Conservation (phyloP, 371 early-diverging fungal species). For the Phascolomyces articulosus region DNA sequence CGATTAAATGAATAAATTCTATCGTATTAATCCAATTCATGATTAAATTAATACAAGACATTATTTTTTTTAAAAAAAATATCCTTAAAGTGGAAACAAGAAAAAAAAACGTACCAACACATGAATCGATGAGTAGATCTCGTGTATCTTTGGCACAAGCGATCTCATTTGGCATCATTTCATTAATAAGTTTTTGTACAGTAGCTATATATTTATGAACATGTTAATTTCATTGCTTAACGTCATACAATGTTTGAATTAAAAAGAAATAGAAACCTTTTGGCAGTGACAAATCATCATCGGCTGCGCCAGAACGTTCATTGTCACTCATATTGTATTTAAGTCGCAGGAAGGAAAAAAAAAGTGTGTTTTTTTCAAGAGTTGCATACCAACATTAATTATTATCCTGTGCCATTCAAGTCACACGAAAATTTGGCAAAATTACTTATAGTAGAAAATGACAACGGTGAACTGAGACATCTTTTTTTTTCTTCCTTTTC, state of each 20-base stretch:
- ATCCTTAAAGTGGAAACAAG: too few species aligned
- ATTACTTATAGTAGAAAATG: too few species aligned
- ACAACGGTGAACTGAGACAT: too few species aligned
- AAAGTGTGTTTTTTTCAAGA: neutral
- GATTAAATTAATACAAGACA: too few species aligned
- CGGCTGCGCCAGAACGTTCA: slow-evolving; percentile 65
- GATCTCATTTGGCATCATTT: slow-evolving; percentile 90
- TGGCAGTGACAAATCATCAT: slow-evolving; percentile 88
- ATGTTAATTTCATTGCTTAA: too few species aligned
- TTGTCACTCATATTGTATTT: slow-evolving; percentile 72
- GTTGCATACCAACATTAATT: too few species aligned
- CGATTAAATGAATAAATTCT: slow-evolving; percentile 95
- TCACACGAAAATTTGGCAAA: too few species aligned
- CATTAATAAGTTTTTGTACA: slow-evolving; percentile 95
- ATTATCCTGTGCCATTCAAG: too few species aligned
- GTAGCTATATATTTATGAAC: slow-evolving; percentile 71
- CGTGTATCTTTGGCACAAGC: slow-evolving; percentile 94
- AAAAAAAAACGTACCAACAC: slow-evolving; percentile 73
- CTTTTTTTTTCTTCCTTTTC: too few species aligned
- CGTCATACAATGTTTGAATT: too few species aligned
- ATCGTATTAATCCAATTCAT: neutral
- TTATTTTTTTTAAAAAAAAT: too few species aligned
- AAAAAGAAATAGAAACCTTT: slow-evolving; percentile 73
- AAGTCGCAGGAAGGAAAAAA: slow-evolving; percentile 3
- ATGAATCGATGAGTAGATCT: slow-evolving; percentile 93